phyloP scores from a whole-genome alignment of 78 protist species.

The Dictyostelium firmibasis region DNA sequence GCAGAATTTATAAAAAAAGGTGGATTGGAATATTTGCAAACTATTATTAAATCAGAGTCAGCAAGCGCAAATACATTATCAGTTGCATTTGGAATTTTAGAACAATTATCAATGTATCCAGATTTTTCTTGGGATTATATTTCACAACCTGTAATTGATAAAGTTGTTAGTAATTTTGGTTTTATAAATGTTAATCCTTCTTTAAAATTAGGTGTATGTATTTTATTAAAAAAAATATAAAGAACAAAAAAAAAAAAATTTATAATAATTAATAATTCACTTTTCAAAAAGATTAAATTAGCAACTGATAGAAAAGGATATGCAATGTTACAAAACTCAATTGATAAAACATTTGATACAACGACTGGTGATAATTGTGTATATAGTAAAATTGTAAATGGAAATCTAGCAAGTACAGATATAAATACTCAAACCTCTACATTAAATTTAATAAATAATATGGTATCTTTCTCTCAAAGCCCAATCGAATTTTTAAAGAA shows the following conservation, averaged over 20 bases:
- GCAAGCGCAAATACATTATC: slow-evolving; percentile 38
- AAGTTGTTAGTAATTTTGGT: slow-evolving; percentile 39
- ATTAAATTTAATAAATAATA: slow-evolving; percentile 21
- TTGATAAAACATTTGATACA: slow-evolving; percentile 1
- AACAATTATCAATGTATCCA: neutral
- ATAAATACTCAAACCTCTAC: slow-evolving; percentile 63
- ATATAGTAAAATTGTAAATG: slow-evolving; percentile 28
- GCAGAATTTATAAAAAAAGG: slow-evolving; percentile 52
- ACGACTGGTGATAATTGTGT: neutral
- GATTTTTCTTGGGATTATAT: neutral
- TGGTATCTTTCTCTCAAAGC: slow-evolving; percentile 23
- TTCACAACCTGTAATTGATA: slow-evolving; percentile 24
- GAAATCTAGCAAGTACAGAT: slow-evolving; percentile 39
- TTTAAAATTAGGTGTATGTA: slow-evolving; percentile 65
- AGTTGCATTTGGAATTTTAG: slow-evolving; percentile 28
- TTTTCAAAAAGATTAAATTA: neutral
- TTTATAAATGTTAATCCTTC: slow-evolving; percentile 47
- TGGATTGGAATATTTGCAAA: slow-evolving; percentile 33
- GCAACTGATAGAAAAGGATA: slow-evolving; percentile 33
- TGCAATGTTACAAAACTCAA: slow-evolving; percentile 31
- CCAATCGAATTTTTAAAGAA: slow-evolving; percentile 17
- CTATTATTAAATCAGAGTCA: slow-evolving; percentile 27
- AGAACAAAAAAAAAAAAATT: neutral
- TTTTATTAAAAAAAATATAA: neutral
- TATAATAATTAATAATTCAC: neutral